phyloP scores from a whole-genome alignment of 441 rosid genomes.

The Lepidium campestre region DNA sequence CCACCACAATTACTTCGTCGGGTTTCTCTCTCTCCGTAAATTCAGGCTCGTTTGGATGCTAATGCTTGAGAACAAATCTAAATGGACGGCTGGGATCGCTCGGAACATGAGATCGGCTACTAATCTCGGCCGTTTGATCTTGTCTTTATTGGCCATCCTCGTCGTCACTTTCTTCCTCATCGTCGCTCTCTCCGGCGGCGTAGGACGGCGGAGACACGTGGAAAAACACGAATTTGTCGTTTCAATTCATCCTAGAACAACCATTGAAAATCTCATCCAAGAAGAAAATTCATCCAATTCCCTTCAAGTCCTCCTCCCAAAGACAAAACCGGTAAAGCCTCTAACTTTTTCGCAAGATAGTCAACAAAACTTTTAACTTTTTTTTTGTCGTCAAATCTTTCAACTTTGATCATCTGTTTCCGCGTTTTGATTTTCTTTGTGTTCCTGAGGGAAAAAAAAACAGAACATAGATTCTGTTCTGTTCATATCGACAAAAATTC shows the following conservation, averaged over 20 bases:
- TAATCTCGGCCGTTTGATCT: constrained; percentile 39
- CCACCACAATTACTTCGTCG: constrained; percentile 31
- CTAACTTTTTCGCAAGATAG: background rate
- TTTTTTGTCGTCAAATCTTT: background rate
- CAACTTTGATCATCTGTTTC: background rate
- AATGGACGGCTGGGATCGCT: constrained; percentile 37
- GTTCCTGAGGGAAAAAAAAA: background rate
- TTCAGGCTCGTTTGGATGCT: constrained; percentile 25
- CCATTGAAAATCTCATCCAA: constrained; percentile 40
- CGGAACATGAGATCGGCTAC: constrained; percentile 45
- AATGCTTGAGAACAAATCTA: constrained; percentile 37
- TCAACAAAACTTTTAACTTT: background rate
- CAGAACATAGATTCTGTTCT: background rate
- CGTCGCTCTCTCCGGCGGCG: constrained; percentile 19
- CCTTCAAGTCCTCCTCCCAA: background rate
- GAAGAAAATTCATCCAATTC: constrained; percentile 28
- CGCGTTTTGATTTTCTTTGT: background rate
- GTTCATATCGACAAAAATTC: background rate
- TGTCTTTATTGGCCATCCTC: constrained; percentile 35
- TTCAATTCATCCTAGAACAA: constrained; percentile 42
- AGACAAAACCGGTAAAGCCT: background rate
- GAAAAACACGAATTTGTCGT: constrained; percentile 26
- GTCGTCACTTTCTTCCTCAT: constrained; percentile 24
- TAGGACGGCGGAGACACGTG: constrained; percentile 2
- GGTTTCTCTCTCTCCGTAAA: constrained; percentile 40